Base-by-base conservation (phyloP, 192 early-diverging fungal species). In the Coemansia reversa region DNA sequence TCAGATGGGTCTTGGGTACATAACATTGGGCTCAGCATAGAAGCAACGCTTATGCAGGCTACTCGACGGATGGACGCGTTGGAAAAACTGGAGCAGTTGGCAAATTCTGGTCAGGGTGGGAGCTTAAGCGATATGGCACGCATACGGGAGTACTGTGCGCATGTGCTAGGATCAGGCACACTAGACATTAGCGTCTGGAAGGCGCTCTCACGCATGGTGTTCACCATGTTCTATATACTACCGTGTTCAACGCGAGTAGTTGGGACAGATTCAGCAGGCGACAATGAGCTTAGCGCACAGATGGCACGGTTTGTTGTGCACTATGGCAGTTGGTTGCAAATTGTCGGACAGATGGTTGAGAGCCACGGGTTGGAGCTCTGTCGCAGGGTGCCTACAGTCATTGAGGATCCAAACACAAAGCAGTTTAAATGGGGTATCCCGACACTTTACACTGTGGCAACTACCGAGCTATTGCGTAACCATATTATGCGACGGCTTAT, bases 11-110 rank as follows among this genome's bases (percentile, higher is more conserved):
- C 77, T 14, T 79, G 77, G 77, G 60, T 79, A 1, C 53, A 57
- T 14, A 79, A 79, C 62, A 67, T 79, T 16, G 77, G 77, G 23
- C 70, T 79, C 24, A 79, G 77, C 60, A 65, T 79, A n/a, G 77
- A 79, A 54, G 67, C 77, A 3, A 79, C 77, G 4, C 47, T 79
- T 27, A 74, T 79, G 72, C 77, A 79, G 20, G 77, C 72, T 0
- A 51, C 55, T 4, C 65, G 68, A 5, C 67, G 77, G 2, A 65
- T 62, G 7, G 68, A 74, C 30, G 77, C 65, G 32, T 54, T 79
- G 27, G 77, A 72, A 51, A 67, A 59, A 50, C 60, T 73, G 19
- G 70, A 79, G 29, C 65, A 74, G 53, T 58, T 65, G 51, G 51
- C 67, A 33, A 67, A 65, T 47, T 25, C 54, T 7, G 57, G 52